Evolutionary conservation across 2,329 filamentous ascomycete species (phyloP).

Genomic region (Neofusicoccum sp.): DNA sequence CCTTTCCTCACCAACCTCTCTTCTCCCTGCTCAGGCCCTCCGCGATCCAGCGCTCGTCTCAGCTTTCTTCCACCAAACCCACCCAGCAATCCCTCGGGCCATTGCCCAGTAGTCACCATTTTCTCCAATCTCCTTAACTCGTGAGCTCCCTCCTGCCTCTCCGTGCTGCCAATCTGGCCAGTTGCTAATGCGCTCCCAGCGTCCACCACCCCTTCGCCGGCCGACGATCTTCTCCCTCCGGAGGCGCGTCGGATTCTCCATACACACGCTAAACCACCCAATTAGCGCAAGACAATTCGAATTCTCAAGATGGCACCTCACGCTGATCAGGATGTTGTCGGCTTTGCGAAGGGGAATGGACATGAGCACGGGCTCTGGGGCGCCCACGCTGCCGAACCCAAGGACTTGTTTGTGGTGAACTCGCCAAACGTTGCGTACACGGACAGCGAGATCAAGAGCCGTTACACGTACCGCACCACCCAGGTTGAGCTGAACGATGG

Average conservation of each 20-base stretch:
- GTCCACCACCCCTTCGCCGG: slow-evolving; percentile 94
- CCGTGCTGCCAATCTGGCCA: not conserved
- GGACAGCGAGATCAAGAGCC: slow-evolving; percentile 81
- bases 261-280: slow-evolving; percentile 35
- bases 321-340: slow-evolving; percentile 63
- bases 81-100: slow-evolving; percentile 33
- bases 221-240: slow-evolving; percentile 87
- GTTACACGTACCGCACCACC: slow-evolving; percentile 96
- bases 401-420: slow-evolving; percentile 77
- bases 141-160: slow-evolving; percentile 55
- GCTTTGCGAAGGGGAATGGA: slow-evolving; percentile 55
- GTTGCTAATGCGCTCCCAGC: slow-evolving; percentile 47
- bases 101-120: slow-evolving; percentile 74
- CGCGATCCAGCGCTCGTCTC: not conserved
- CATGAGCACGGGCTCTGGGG: slow-evolving; percentile 21
- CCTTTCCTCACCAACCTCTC: not conserved
- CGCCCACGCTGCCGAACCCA: slow-evolving; percentile 38
- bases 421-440: slow-evolving; percentile 93
- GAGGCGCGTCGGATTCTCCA: slow-evolving; percentile 68
- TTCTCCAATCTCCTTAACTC: slow-evolving; percentile 98
- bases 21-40: not conserved
- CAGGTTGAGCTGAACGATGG: slow-evolving; percentile 71
- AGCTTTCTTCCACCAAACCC: not conserved
- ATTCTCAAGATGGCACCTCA: slow-evolving; percentile 78
- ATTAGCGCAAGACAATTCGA: not conserved